phyloP scores from a whole-genome alignment of 768 basidiomycete species.

The Podaxis carcinomalis region DNA sequence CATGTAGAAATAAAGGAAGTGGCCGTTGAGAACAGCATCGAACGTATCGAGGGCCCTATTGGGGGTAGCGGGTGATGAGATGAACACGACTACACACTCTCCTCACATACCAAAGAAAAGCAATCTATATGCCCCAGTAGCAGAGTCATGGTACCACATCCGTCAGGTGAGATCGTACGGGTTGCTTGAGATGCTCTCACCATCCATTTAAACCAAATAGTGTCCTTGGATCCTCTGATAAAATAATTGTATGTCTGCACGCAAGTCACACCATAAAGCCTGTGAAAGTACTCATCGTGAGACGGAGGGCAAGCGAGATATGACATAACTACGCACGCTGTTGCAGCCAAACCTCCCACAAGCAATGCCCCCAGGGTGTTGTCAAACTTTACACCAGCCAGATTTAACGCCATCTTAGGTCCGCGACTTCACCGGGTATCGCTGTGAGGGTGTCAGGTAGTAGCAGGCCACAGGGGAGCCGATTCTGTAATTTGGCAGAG shows the following conservation, averaged over 20 bases:
- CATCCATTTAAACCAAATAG: constrained; percentile 27
- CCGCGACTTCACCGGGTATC: background rate
- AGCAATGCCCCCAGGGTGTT: constrained; percentile 54
- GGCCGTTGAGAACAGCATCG: constrained; percentile 46
- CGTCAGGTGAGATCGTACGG: background rate
- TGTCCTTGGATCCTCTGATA: constrained; percentile 30
- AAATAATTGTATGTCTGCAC: constrained; percentile 53
- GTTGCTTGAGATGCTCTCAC: constrained; percentile 22
- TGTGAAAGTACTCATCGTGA: constrained; percentile 17
- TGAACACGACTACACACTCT: background rate
- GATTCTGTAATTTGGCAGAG: background rate
- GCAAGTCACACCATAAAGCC: constrained; percentile 58
- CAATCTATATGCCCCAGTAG: constrained; percentile 22
- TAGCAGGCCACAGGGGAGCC: background rate
- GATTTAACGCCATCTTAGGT: background rate
- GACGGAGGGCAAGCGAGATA: background rate
- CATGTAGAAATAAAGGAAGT: constrained; percentile 56
- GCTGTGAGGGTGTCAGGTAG: background rate
- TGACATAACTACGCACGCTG: constrained; percentile 37
- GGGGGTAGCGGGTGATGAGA: background rate
- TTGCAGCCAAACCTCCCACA: constrained; percentile 47
- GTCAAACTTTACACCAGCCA: constrained; percentile 27
- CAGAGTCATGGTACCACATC: background rate
- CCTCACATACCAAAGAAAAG: constrained; percentile 28
- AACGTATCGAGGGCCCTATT: constrained; percentile 52